Conservation (phyloP, 768 basidiomycete species). For the Mycena indigotica region DNA sequence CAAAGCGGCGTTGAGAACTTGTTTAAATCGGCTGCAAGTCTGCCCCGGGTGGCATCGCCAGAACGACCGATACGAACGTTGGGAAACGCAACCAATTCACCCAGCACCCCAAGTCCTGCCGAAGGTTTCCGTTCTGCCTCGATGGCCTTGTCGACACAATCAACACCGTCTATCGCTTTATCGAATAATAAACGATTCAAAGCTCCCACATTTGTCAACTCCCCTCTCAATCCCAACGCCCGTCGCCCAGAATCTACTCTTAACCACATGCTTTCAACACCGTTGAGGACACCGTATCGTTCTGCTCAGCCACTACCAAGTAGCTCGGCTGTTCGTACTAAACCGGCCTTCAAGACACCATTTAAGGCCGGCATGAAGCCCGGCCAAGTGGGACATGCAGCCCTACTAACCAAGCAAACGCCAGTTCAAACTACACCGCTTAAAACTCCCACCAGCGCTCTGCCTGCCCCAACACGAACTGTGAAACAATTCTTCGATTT, state of each 20-base stretch:
- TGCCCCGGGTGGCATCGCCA: slow-evolving; percentile 26
- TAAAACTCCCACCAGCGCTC: slow-evolving; percentile 13
- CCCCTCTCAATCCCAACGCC: slow-evolving; percentile 34
- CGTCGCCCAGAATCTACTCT: slow-evolving; percentile 23
- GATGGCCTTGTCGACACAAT: slow-evolving; percentile 14
- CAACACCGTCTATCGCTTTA: slow-evolving; percentile 13
- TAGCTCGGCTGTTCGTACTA: slow-evolving; percentile 21
- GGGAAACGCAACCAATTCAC: slow-evolving; percentile 38
- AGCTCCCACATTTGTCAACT: slow-evolving; percentile 25
- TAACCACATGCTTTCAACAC: slow-evolving; percentile 16
- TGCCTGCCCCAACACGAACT: slow-evolving; percentile 8
- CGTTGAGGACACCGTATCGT: slow-evolving; percentile 11
- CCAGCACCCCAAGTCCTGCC: slow-evolving; percentile 44
- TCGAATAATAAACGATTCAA: slow-evolving; percentile 29
- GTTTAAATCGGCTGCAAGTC: slow-evolving; percentile 29
- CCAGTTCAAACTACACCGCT: slow-evolving; percentile 9
- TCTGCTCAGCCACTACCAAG: slow-evolving; percentile 12
- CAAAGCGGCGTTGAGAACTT: slow-evolving; percentile 27
- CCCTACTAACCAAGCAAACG: slow-evolving; percentile 29
- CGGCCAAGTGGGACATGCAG: slow-evolving; percentile 40
- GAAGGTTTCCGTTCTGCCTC: slow-evolving; percentile 26
- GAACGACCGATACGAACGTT: slow-evolving; percentile 40
- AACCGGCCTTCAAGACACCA: slow-evolving; percentile 58
- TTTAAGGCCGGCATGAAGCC: slow-evolving; percentile 60
- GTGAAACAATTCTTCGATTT: slow-evolving; percentile 43